Evolutionary conservation across 148 eudicot species (phyloP), one percentile per base, ranked within the genome.

Genomic region (Vaccinium corymbosum): DNA sequence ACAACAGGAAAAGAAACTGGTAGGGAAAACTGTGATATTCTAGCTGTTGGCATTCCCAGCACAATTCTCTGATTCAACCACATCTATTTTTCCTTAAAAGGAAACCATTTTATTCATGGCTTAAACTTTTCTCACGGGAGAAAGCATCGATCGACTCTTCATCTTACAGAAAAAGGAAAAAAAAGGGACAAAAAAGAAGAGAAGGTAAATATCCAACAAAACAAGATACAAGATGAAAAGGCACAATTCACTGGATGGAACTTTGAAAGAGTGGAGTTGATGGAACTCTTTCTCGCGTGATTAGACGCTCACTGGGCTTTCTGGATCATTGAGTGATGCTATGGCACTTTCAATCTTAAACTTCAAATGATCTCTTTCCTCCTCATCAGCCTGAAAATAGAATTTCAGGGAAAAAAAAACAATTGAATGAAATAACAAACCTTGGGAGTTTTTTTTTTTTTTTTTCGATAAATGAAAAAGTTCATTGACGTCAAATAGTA

Each of bases 321-420:
- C 83, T 61, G 90, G 87, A 80, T 78, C 85, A 68, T 84, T 90
- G 25, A 84, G 84, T 78, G 91, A 81, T 50, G 87, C 87, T 50
- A 92, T 89, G 4, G 92, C 94, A 35, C 83, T 74, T 84, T 90
- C 86, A 62, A 92, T 92, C 83, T 85, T 89, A 46, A 79, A 25
- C 88, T 86, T 90, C 81, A 92, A 73, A 16, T 76, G 68, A 57
- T 90, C 89, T 83, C 81, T 89, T 76, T 89, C 92, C 70, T 88
- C 90, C 72, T 92, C 92, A 53, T 87, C 89, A 59, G 90, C 92
- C 94, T 92, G 85, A 8, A 86, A 84, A 79, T 2, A 25, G 11
- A 48, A 64, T 10, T n/a, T 64, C 3, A 64, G 0, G 22, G 4
- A 10, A 27, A 64, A 7, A 7, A n/a, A 22, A 10, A 64, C 32